Evolutionary conservation across 2,329 filamentous ascomycete genomes (phyloP), one percentile per base, ranked within the genome.

Genomic region (Penicillium aurantiogriseum): DNA sequence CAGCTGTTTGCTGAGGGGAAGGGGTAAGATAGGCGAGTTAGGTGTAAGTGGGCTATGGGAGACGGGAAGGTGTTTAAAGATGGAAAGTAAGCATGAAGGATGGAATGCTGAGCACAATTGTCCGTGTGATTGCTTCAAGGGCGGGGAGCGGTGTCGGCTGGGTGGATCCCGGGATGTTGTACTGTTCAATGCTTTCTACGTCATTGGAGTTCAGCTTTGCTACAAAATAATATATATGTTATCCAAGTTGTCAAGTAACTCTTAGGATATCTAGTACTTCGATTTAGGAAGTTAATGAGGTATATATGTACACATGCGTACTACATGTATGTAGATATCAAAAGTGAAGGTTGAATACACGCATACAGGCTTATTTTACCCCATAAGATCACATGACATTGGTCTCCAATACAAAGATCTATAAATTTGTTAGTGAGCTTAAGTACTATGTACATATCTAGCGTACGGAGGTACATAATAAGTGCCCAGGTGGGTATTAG

Each of bases 111-210:
- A 48, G 54, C 35, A 53, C 23, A n/a, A 31, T 53, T 35, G 21
- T n/a, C 15, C 19, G 38, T 23, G 13, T 58, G 42, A 53, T 48
- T 48, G 29, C 50, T 58, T 45, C 56, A 60, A 63, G 53, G 60
- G 59, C 50, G 52, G 47, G 51, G 51, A 43, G 35, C 54, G 44
- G 58, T 54, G 64, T 66, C 61, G 63, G 57, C 61, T 63, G 59
- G 59, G 63, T 57, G 59, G 56, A 66, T 63, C 63, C 31, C 21
- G 31, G n/a, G 59, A 33, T 33, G 55, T 60, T 65, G 62, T 53
- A 63, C 39, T 53, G 56, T 55, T 59, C 42, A 60, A 59, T 56
- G 40, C 59, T 31, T 31, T 31, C 29, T 66, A 65, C 59, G 61
- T 69, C 63, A 68, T 62, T 57, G 46, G 53, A 54, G 31, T 38